Conservation (phyloP, 1,284 basidiomycete species). For the Apiotrichum veenhuisii region DNA sequence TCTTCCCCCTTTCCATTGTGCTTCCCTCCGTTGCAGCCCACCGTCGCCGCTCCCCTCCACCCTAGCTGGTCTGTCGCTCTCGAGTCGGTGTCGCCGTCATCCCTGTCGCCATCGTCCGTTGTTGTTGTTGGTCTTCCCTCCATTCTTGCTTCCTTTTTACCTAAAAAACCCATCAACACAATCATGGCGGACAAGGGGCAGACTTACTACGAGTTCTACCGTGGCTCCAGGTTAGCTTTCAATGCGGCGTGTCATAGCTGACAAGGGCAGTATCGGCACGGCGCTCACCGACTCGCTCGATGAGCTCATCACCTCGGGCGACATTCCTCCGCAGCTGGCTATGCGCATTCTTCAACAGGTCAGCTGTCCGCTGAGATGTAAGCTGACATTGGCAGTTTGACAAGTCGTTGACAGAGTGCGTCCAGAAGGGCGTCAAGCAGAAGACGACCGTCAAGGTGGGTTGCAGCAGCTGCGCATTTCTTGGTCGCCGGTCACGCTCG, state of each 20-base stretch:
- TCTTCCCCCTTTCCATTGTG: background rate
- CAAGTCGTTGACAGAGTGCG: slow-evolving; percentile 83
- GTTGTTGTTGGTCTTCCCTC: background rate
- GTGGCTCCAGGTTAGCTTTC: slow-evolving; percentile 48
- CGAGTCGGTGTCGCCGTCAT: background rate
- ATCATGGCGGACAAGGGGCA: slow-evolving; percentile 36
- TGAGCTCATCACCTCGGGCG: slow-evolving; percentile 94
- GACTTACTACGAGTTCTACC: slow-evolving; percentile 87
- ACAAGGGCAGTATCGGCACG: slow-evolving; percentile 74
- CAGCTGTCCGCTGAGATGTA: slow-evolving; percentile 21
- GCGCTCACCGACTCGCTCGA: slow-evolving; percentile 98
- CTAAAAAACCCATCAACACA: background rate
- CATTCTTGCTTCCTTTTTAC: background rate
- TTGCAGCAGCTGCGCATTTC: no score
- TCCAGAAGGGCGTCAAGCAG: slow-evolving; percentile 84
- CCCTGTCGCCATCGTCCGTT: background rate
- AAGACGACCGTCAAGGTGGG: slow-evolving; percentile 85
- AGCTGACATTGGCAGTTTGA: slow-evolving; percentile 66
- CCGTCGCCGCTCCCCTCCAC: no score
- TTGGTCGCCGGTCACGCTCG: no score
- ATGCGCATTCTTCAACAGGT: slow-evolving; percentile 97
- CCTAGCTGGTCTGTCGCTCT: no score
- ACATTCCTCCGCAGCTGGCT: slow-evolving; percentile 94
- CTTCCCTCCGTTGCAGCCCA: no score
- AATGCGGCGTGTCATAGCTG: background rate